Evolutionary conservation across 768 basidiomycete species (phyloP).

Genomic region (Jaapia argillacea): DNA sequence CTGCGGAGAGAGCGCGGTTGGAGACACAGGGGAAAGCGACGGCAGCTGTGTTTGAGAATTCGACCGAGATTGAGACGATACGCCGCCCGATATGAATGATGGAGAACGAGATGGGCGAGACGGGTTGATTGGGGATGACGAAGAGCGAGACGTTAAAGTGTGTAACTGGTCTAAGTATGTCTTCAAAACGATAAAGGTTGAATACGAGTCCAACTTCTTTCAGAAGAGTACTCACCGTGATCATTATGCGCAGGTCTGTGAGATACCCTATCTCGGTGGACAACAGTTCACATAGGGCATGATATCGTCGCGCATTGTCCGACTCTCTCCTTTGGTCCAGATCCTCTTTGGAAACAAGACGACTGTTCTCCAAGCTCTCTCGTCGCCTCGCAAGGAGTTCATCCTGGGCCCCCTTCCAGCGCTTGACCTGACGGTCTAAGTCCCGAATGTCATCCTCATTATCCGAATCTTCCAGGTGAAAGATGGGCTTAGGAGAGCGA

Average conservation of each 20-base stretch:
- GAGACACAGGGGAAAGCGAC: not conserved
- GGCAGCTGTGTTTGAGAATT: constrained; percentile 1
- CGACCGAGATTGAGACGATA: constrained; percentile 23
- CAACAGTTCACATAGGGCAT: constrained; percentile 80
- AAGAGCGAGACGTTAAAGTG: constrained; percentile 25
- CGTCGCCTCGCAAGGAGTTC: too few relatives aligned
- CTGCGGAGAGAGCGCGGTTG: not conserved
- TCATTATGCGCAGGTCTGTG: constrained; percentile 64
- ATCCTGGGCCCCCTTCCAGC: too few relatives aligned
- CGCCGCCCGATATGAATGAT: constrained; percentile 24
- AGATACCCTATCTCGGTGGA: constrained; percentile 81
- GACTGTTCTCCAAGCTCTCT: constrained; percentile 5
- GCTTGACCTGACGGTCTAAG: too few relatives aligned
- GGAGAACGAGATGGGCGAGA: constrained; percentile 20
- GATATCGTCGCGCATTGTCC: constrained; percentile 26
- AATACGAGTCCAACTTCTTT: constrained; percentile 1
- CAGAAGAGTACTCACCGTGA: constrained; percentile 41
- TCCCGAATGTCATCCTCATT: too few relatives aligned
- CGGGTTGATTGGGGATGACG: constrained; percentile 10
- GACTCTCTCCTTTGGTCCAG: constrained; percentile 1
- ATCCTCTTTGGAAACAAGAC: constrained; percentile 7
- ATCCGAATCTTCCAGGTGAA: too few relatives aligned
- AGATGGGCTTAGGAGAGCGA: too few relatives aligned
- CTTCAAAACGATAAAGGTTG: constrained; percentile 29
- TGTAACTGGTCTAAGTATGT: constrained; percentile 56